Evolutionary conservation across 1,284 basidiomycete genomes (phyloP), one percentile per base, ranked within the genome.

Genomic region (Thelephora terrestris): DNA sequence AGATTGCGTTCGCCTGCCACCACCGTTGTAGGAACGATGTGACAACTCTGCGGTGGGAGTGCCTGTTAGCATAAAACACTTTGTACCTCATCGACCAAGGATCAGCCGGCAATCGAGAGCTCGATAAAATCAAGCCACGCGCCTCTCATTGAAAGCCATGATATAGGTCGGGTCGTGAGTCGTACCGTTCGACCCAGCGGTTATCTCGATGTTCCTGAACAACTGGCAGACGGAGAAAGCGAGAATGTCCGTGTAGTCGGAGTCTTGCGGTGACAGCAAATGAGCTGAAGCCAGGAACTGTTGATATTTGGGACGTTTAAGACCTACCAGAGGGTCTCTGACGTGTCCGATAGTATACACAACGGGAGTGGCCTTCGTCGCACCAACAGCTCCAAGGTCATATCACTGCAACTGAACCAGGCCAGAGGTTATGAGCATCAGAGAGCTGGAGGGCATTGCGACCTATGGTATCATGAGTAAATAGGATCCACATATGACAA

Each of bases 21-120:
- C n/a, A 81, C 54, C 74, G 73, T 4, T 62, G 61, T 7, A 80
- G 78, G 54, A 78, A 82, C 42, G 66, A 67, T 2, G 70, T 57
- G 7, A 73, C 78, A 47, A 82, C 71, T 65, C 78, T 79, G 53
- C 42, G 37, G 45, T 20, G 9, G 6, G 21, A 27, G 42, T 12
- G 48, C n/a, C n/a, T n/a, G 39, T 9, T 29, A 43, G 10, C 37
- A 44, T 24, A 36, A 45, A 47, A 29, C 43, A 18, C 45, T 47
- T 50, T 18, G 27, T 39, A 6, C 27, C 17, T 27, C 57, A 53
- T 16, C 32, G 54, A 54, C 34, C 55, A 57, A 6, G 20, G 14
- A 56, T 54, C 1, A 43, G 17, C 17, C 17, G 7, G 5, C 10
- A 46, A 47, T 23, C 35, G 43, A 16, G 49, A 40, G 29, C 57